Evolutionary conservation across 1,284 basidiomycete genomes (phyloP).

Genomic region (Thelephora terrestris): DNA sequence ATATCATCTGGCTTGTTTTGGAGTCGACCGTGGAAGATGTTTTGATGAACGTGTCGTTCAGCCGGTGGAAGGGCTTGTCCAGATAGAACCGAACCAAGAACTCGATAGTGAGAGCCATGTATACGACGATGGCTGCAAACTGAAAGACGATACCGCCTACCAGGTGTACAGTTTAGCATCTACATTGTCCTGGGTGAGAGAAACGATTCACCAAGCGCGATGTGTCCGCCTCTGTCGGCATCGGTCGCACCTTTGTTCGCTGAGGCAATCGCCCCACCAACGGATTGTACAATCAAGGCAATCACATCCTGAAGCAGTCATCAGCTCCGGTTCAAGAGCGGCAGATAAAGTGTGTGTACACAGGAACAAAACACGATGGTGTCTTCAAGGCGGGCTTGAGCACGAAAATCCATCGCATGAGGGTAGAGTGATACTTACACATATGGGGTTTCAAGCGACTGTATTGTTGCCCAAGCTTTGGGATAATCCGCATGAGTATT

Average conservation of each 20-base stretch:
- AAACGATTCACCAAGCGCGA: neutral
- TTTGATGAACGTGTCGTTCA: constrained; percentile 1
- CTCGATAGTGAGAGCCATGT: constrained; percentile 28
- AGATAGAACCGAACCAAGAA: constrained; percentile 29
- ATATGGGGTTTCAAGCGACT: constrained; percentile 19
- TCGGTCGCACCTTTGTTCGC: neutral
- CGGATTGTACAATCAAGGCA: constrained; percentile 32
- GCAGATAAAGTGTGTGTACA: too few relatives aligned
- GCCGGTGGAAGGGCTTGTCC: constrained; percentile 24
- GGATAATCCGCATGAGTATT: constrained; percentile 34
- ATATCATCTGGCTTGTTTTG: constrained; percentile 20
- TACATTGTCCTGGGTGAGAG: neutral
- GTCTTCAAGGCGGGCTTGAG: too few relatives aligned
- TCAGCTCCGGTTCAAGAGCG: too few relatives aligned
- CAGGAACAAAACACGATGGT: too few relatives aligned
- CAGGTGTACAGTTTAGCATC: constrained; percentile 26
- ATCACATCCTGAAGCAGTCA: constrained; percentile 23
- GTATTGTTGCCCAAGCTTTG: constrained; percentile 28
- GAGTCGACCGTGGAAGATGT: neutral
- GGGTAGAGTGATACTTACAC: constrained; percentile 28
- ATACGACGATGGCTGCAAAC: constrained; percentile 30
- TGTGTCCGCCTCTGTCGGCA: neutral
- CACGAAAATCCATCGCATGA: too few relatives aligned
- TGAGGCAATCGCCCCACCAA: constrained; percentile 28
- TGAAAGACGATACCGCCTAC: constrained; percentile 38